A percentile compares a stretch with the other conserved stretches of the same genome.
phyloP scores from a whole-genome alignment of 805 yeast species.

The Suhomyces sp. region DNA sequence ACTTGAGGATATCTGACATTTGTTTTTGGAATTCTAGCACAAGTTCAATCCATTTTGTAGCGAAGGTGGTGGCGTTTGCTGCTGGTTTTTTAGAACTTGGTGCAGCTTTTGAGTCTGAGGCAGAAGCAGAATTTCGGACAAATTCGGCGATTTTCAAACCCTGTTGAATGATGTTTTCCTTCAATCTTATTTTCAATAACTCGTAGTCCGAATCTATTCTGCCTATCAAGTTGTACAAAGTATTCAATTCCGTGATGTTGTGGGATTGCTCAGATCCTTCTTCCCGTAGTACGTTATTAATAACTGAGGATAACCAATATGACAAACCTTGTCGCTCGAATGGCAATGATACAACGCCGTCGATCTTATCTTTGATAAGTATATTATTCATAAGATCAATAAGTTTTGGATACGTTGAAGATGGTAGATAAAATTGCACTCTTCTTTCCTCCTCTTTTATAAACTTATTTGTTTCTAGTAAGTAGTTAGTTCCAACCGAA shows the following conservation, averaged over 20 bases:
- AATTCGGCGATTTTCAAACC: conserved; percentile 40
- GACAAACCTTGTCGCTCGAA: conserved; percentile 55
- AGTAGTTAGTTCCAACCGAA: conserved; percentile 50
- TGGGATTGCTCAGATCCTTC: conserved; percentile 9
- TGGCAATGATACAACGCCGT: conserved; percentile 46
- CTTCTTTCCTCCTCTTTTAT: conserved; percentile 63
- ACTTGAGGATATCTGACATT: conserved; percentile 45
- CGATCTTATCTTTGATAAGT: conserved; percentile 55
- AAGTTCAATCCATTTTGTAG: conserved; percentile 65
- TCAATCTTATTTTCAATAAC: conserved; percentile 47
- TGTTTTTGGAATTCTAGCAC: conserved; percentile 51
- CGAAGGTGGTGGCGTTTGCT: conserved; percentile 45
- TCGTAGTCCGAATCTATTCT: conserved; percentile 54
- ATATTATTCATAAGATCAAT: conserved; percentile 55
- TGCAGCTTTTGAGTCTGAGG: background rate
- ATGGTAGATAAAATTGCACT: conserved; percentile 52
- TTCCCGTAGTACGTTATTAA: conserved; percentile 12
- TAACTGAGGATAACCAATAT: conserved; percentile 51
- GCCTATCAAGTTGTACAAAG: conserved; percentile 48
- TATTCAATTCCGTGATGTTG: conserved; percentile 39
- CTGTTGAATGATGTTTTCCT: conserved; percentile 42
- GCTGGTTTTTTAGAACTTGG: conserved; percentile 10
- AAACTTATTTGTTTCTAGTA: conserved; percentile 50
- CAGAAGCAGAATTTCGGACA: conserved; percentile 12
- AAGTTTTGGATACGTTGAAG: conserved; percentile 51